Evolutionary conservation across 805 yeast genomes (phyloP), one percentile per base, ranked within the genome.

Genomic region (Phaffomyces opuntiae): DNA sequence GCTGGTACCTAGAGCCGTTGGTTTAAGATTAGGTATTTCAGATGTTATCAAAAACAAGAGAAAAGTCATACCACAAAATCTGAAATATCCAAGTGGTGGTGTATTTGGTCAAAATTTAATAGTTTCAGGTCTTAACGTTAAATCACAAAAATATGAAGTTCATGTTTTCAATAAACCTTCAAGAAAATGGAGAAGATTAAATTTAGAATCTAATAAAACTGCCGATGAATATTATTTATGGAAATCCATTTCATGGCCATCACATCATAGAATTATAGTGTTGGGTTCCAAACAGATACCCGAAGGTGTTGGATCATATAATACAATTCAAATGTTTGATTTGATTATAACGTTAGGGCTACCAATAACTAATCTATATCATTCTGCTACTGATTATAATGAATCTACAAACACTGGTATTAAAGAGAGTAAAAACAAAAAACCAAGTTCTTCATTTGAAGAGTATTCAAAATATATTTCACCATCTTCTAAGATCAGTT

Each of bases 381-480:
- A 60, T 42, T 49, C 55, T 1, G 45, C 51, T 11, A 13, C 47
- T 26, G 65, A 25, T 4, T 21, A 31, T 4, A 29, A 12, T n/a
- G 42, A 16, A 13, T 19, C 47, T 21, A 34, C 16, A 6, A 44
- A 17, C 29, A 12, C 46, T 12, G 1, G 31, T 11, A 11, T 29
- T 3, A 29, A 29, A 11, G 31, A 11, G 12, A 29, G 14, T 11
- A 29, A 29, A 29, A 40, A 50, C 14, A 37, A 46, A 36, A 57
- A 51, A 39, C 49, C 54, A 36, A 50, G 39, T 11, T 48, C 55
- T 2, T 55, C 61, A 39, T 85, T 84, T 58, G 83, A 77, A 43
- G 87, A 79, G 31, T 86, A 85, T 55, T 82, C 87, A 16, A 80
- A 81, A 53, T 84, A 84, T 60, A 79, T 83, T 26, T 87, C 90